Base-by-base conservation (phyloP, 208 protist species). In the Leishmania lainsoni region DNA sequence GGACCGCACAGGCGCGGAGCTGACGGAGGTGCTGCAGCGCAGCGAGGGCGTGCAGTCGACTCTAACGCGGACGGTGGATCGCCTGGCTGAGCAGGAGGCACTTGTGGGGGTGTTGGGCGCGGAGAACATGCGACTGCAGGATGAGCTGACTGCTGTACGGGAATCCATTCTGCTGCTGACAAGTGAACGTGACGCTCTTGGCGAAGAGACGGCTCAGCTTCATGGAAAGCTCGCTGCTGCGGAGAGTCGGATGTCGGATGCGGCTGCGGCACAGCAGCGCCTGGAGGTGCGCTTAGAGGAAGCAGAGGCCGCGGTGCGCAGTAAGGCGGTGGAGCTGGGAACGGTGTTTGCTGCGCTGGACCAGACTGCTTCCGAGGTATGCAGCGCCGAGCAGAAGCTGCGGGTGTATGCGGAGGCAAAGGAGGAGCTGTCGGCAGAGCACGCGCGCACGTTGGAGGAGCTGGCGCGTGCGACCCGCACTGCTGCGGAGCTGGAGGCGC, bases 311-410 rank as follows among this genome's bases (percentile, higher is more conserved):
- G 52, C 42, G 49, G n/a, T 10, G 9, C 48, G 74, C 58, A 49
- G 45, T n/a, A 61, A 78, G 32, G 80, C 70, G 14, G 35, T 35
- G 16, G 51, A 72, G 48, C 74, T 78, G 45, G 48, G 74, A 4
- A 75, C 73, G 42, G 52, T 69, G 75, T 10, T n/a, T 58, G 81
- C 75, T 42, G 69, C 32, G n/a, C 61, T 82, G 26, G 68, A 83
- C 29, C 51, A 39, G 68, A 69, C 85, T 35, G 81, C 69, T 0
- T 74, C 68, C n/a, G 75, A 82, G 75, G 76, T 90, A 17, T 78
- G 78, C n/a, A 59, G 51, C 3, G 83, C 81, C n/a, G 75, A 82
- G 79, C 68, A 52, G 5, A 32, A 17, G 12, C 54, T 54, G 20
- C 59, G 32, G 59, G 59, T 6, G 59, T 16, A 65, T 3, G 20